A percentile compares a stretch with the other conserved stretches of the same genome.
Evolutionary conservation across 305 asterid genomes (phyloP).

Genomic region (Solanum aculeatissimum): DNA sequence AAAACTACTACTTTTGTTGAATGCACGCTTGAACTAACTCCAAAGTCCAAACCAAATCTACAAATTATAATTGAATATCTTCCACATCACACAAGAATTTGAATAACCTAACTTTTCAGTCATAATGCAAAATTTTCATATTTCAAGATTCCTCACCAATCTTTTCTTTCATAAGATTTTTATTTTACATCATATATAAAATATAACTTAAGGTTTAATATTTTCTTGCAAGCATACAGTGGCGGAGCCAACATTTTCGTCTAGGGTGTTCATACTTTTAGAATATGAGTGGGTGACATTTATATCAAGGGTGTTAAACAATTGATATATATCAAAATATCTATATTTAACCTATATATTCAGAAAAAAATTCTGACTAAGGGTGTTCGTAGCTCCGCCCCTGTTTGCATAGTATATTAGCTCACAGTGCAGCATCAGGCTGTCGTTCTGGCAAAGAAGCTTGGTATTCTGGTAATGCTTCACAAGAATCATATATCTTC

Average conservation of each 20-base stretch:
- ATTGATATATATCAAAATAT: no score
- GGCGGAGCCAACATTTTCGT: no score
- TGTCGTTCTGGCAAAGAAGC: constrained; percentile 62
- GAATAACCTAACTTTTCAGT: background rate
- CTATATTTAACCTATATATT: no score
- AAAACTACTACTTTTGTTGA: background rate
- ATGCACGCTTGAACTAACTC: background rate
- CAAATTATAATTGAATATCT: background rate
- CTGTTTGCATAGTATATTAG: background rate
- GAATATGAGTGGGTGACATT: no score
- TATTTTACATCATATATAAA: background rate
- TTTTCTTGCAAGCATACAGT: background rate
- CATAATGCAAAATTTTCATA: background rate
- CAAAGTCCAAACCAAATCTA: background rate
- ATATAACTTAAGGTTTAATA: background rate
- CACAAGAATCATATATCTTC: constrained; percentile 31
- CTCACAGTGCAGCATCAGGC: constrained; percentile 38
- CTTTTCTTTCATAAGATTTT: background rate
- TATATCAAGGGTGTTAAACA: no score
- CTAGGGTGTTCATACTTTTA: no score
- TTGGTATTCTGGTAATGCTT: constrained; percentile 42
- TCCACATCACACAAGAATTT: background rate
- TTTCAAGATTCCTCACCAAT: background rate
- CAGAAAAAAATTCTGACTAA: no score
- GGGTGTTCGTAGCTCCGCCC: no score